phyloP scores from a whole-genome alignment of 441 rosid species.

The Erodium moschatum region DNA sequence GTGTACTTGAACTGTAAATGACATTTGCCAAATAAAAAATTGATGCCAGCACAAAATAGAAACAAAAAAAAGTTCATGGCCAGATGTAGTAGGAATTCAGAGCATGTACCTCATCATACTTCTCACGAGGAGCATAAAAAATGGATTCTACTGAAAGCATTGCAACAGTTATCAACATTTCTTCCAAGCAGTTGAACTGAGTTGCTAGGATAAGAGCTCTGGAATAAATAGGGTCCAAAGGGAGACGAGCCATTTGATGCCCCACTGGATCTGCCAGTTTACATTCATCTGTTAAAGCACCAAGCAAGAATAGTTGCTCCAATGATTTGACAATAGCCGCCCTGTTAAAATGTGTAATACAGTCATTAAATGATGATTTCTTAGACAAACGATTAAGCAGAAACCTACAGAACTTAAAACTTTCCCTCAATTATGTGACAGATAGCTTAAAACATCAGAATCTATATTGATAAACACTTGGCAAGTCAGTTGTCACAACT shows the following conservation, averaged over 20 bases:
- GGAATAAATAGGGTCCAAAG: slow-evolving; percentile 76
- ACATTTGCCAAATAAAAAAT: slow-evolving; percentile 6
- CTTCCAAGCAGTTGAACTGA: slow-evolving; percentile 80
- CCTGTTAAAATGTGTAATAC: slow-evolving; percentile 38
- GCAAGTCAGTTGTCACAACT: not conserved
- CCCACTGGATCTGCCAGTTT: slow-evolving; percentile 74
- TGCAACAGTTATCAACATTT: slow-evolving; percentile 83
- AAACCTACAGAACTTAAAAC: slow-evolving; percentile 5
- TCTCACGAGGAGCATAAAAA: slow-evolving; percentile 71
- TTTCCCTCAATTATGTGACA: slow-evolving; percentile 4
- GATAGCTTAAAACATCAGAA: not conserved
- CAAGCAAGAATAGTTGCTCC: slow-evolving; percentile 71
- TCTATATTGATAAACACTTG: not conserved
- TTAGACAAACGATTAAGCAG: slow-evolving; percentile 6
- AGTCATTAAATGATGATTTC: slow-evolving; percentile 12
- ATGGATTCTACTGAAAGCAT: slow-evolving; percentile 86
- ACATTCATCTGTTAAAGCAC: slow-evolving; percentile 83
- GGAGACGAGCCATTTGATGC: slow-evolving; percentile 85
- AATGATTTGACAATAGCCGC: slow-evolving; percentile 64
- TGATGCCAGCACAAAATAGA: not conserved
- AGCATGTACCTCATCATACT: slow-evolving; percentile 53
- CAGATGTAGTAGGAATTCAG: not conserved
- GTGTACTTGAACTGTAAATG: too few relatives aligned
- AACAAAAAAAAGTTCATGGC: not conserved
- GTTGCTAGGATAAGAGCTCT: slow-evolving; percentile 76